Conservation (phyloP, 352 stramenopile genomes). For the Phytopythium oedochilum region DNA sequence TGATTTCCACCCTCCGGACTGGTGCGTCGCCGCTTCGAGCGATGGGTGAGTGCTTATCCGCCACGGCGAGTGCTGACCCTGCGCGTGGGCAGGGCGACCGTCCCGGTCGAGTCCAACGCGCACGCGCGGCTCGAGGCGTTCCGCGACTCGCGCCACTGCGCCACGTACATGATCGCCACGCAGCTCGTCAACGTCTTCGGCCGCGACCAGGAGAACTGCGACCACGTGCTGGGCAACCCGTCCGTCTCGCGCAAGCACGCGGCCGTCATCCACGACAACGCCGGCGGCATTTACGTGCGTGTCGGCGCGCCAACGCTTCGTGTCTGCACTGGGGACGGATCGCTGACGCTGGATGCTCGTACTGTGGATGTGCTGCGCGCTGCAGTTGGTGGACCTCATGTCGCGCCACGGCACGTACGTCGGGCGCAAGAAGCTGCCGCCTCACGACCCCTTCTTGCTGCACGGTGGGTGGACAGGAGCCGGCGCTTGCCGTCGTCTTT, state of each 20-base stretch:
- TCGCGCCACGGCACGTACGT: conserved; percentile 86
- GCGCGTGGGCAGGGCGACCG: conserved; percentile 41
- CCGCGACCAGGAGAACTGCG: conserved; percentile 79
- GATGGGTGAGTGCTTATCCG: neutral
- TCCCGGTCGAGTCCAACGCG: conserved; percentile 54
- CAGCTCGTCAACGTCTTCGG: conserved; percentile 83
- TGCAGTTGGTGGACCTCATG: conserved; percentile 85
- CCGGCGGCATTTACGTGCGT: conserved; percentile 81
- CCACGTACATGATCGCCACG: conserved; percentile 83
- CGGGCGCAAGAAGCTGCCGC: conserved; percentile 76
- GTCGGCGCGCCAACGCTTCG: no score
- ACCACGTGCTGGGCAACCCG: conserved; percentile 85
- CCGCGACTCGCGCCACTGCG: conserved; percentile 69
- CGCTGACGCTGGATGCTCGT: conserved; percentile 1
- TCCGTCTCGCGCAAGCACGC: conserved; percentile 86
- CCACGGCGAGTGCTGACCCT: neutral
- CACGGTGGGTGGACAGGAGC: conserved; percentile 30
- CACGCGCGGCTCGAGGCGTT: conserved; percentile 75
- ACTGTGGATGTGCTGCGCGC: neutral
- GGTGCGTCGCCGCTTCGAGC: conserved; percentile 23
- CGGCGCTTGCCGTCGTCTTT: neutral
- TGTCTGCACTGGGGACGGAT: neutral
- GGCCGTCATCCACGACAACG: conserved; percentile 75
- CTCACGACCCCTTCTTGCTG: conserved; percentile 78
- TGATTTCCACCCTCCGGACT: conserved; percentile 74